Evolutionary conservation across 306 rosid species (phyloP), one percentile per base, ranked within the genome.

Genomic region (Potentilla sterilis): DNA sequence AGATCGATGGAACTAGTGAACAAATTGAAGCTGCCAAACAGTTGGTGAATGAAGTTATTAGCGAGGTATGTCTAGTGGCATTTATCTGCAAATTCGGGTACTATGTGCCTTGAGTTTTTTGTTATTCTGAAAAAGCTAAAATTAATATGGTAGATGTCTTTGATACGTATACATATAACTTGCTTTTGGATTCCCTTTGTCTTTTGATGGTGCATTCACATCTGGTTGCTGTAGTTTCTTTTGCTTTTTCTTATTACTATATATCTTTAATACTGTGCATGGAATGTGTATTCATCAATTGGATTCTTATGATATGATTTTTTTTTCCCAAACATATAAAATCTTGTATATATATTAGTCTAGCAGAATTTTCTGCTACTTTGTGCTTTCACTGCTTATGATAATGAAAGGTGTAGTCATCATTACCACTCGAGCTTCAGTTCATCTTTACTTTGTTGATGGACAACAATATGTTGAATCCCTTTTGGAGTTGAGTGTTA

Each of bases 1-100:
- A 96, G 80, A 86, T 96, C 80, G 98, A 96, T 70, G 99, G 99
- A 69, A 86, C 93, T 14, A 71, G 87, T 28, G 99, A 92, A 41
- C 99, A 96, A 83, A 89, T 92, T 82, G 98, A 96, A 77, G 81
- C 87, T 73, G 98, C 98, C 40, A 96, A 92, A 79, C 89, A 85
- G 73, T 80, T 96, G 91, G 97, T 92, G 73, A 78, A 87, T 82
- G 89, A 91, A 84, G 88, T 96, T 77, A 88, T 89, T 69, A 96
- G 88, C 9, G 99, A 96, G 96, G 99, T 96, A 87, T 79, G 92
- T 81, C 70, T 76, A 67, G 59, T 43, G 68, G 42, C 72, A 76
- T 70, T 58, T 57, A 46, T 43, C 70, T 84, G 52, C 64, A 59
- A 80, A 76, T 79, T 83, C 67, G 68, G 68, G 77, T 77, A 77